phyloP scores from a whole-genome alignment of 2,329 filamentous ascomycete genomes.

The Apiospora marii region DNA sequence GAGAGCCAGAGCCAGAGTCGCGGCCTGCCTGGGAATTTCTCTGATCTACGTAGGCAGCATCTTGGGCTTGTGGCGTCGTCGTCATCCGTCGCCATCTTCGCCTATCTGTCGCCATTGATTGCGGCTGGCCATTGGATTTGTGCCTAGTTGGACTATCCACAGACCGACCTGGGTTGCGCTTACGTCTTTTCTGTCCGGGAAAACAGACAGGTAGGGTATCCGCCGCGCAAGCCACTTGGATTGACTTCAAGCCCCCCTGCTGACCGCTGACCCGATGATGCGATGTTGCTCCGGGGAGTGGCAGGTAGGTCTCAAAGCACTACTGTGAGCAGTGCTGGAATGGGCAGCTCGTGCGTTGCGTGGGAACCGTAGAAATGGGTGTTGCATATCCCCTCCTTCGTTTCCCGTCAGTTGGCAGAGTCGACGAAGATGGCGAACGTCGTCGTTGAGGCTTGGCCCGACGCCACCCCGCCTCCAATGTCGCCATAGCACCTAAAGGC shows the following conservation, averaged over 20 bases:
- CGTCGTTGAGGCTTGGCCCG: slow-evolving; percentile 4
- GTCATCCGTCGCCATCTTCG: neutral
- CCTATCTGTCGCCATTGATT: neutral
- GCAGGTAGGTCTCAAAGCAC: neutral
- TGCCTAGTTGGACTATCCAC: neutral
- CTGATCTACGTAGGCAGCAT: neutral
- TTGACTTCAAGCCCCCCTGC: slow-evolving; percentile 8
- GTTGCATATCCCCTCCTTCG: neutral
- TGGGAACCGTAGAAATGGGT: neutral
- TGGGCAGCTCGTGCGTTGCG: neutral
- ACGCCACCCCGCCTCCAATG: neutral
- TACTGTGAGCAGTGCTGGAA: neutral
- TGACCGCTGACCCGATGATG: neutral
- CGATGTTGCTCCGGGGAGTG: neutral
- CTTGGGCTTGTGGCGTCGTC: slow-evolving; percentile 2
- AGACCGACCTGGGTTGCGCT: neutral
- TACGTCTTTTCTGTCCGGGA: slow-evolving; percentile 5
- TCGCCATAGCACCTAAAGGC: neutral
- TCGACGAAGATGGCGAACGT: neutral
- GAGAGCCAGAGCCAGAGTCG: no score
- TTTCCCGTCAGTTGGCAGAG: neutral
- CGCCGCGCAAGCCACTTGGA: neutral
- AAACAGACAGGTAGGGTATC: neutral
- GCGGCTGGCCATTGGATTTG: slow-evolving; percentile 14
- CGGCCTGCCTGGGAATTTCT: neutral